Conservation (phyloP, 805 yeast species). For the Torulaspora indica region DNA sequence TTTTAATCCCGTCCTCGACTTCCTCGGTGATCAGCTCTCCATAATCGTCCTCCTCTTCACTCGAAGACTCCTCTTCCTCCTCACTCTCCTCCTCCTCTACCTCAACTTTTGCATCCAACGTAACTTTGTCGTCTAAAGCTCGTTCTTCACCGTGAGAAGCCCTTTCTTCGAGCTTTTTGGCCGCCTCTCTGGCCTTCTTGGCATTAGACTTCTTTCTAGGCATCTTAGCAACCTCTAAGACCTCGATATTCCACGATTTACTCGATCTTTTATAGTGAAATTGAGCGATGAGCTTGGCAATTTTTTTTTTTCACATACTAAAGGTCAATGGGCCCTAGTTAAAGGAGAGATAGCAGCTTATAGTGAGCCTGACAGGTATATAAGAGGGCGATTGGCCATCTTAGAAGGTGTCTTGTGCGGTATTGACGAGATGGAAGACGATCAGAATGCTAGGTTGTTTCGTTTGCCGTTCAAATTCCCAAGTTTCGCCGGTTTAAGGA, state of each 20-base stretch:
- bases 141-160: no score
- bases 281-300: conserved; percentile 14
- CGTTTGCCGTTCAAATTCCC: conserved; percentile 66
- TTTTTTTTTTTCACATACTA: conserved; percentile 2
- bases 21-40: conserved; percentile 86
- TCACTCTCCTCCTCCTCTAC: conserved; percentile 27
- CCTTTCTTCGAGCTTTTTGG: conserved; percentile 16
- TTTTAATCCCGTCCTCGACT: conserved; percentile 71
- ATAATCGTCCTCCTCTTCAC: conserved; percentile 79
- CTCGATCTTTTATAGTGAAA: not conserved
- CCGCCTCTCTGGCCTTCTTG: conserved; percentile 57
- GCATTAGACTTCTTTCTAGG: conserved; percentile 86
- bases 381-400: not conserved
- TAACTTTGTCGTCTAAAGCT: conserved; percentile 23
- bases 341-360: no score
- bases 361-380: not conserved
- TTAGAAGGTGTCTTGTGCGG: not conserved
- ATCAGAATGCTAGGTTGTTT: conserved; percentile 51
- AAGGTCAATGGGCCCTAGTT: not conserved
- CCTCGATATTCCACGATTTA: conserved; percentile 4
- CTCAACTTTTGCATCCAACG: conserved; percentile 18
- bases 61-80: conserved; percentile 38
- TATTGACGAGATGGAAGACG: conserved; percentile 29
- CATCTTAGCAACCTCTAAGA: conserved; percentile 40
- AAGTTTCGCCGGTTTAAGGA: conserved; percentile 62